Evolutionary conservation across 2,329 filamentous ascomycete genomes (phyloP).

Genomic region (Fusarium redolens): DNA sequence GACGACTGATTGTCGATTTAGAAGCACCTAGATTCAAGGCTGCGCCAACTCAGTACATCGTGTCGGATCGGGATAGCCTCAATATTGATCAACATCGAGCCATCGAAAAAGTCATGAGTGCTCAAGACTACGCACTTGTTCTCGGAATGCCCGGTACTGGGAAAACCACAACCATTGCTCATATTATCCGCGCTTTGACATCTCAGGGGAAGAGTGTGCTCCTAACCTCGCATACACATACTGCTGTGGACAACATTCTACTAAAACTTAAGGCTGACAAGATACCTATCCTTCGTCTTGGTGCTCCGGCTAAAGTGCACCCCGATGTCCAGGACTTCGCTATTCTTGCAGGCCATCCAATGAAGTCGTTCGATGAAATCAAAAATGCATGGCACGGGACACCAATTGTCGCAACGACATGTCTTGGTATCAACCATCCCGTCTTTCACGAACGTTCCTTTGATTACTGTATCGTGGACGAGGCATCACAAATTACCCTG

Average conservation of each 20-base stretch:
- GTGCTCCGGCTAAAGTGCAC: slow-evolving; percentile 86
- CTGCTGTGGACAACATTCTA: slow-evolving; percentile 97
- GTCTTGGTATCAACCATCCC: slow-evolving; percentile 88
- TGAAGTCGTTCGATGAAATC: slow-evolving; percentile 84
- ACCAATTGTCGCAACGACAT: slow-evolving; percentile 93
- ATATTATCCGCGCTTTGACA: slow-evolving; percentile 92
- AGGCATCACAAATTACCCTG: slow-evolving; percentile 96
- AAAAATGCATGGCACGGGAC: slow-evolving; percentile 85
- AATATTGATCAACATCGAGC: slow-evolving; percentile 90
- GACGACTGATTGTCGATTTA: slow-evolving; percentile 83
- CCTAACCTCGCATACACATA: slow-evolving; percentile 95
- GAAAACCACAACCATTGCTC: slow-evolving; percentile 97
- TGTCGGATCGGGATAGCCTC: slow-evolving; percentile 73
- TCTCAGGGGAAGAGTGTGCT: slow-evolving; percentile 92
- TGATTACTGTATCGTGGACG: slow-evolving; percentile 98
- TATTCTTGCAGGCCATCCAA: slow-evolving; percentile 78
- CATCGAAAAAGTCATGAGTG: slow-evolving; percentile 95
- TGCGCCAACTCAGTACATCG: slow-evolving; percentile 69
- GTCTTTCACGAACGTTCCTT: slow-evolving; percentile 91
- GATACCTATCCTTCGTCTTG: slow-evolving; percentile 85
- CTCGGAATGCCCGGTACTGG: slow-evolving; percentile 98
- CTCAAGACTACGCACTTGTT: slow-evolving; percentile 94
- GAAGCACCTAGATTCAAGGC: slow-evolving; percentile 78
- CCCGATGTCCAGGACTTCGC: slow-evolving; percentile 88
- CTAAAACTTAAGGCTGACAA: slow-evolving; percentile 86